Evolutionary conservation across 1,284 basidiomycete genomes (phyloP).

Genomic region (Trichosporon sp.): DNA sequence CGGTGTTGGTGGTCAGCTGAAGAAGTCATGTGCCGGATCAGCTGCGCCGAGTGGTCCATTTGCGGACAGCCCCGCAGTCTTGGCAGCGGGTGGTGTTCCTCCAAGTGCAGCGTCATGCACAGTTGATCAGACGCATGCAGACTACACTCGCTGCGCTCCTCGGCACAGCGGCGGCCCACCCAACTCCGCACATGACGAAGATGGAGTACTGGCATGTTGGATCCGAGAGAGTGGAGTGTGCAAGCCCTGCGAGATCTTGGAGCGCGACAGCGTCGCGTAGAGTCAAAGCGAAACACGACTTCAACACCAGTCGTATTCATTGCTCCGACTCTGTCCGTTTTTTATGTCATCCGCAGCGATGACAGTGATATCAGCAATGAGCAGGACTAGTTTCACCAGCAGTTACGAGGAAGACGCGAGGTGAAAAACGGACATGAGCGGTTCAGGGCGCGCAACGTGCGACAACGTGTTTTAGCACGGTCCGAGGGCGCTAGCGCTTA

Average conservation of each 20-base stretch:
- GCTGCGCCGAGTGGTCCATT: not conserved
- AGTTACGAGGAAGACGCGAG: not conserved
- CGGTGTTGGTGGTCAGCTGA: not conserved
- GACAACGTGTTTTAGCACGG: conserved; percentile 2
- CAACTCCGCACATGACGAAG: not conserved
- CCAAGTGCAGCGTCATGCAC: not conserved
- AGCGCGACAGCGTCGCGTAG: not conserved
- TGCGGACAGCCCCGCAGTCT: not conserved
- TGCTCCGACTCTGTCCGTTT: too few relatives aligned
- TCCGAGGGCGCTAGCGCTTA: not conserved
- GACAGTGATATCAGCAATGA: not conserved
- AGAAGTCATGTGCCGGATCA: not conserved
- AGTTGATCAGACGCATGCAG: too few relatives aligned
- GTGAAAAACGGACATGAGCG: not conserved
- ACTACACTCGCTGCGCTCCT: too few relatives aligned
- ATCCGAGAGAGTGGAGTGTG: too few relatives aligned
- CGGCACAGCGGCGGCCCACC: too few relatives aligned
- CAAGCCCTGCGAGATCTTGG: not conserved
- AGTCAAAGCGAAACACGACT: not conserved
- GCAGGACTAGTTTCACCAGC: not conserved
- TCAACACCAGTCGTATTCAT: too few relatives aligned
- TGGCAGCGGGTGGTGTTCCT: not conserved
- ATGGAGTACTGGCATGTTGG: not conserved
- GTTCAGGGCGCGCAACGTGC: conserved; percentile 2
- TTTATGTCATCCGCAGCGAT: not conserved